Base-by-base conservation (phyloP, 805 yeast genomes). In the Metschnikowia corniflorae region DNA sequence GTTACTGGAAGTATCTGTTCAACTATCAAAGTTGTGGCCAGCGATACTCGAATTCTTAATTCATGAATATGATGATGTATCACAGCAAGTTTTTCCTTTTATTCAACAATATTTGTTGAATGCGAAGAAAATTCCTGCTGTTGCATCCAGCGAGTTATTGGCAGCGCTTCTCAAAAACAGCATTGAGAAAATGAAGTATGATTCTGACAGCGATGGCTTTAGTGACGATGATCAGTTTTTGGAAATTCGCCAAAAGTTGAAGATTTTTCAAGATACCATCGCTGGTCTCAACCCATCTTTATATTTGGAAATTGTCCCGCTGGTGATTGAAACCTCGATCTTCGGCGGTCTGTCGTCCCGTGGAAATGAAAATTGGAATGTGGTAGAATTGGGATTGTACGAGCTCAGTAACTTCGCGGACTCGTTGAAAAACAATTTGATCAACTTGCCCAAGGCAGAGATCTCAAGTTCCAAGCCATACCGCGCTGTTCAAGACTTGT, bases 11-110 rank as follows among this genome's bases (percentile, higher is more conserved):
- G 59, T 65, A 29, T 60, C 57, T 34, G 66, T 63, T 29, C 54
- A 53, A 18, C 65, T 86, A 14, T 57, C 79, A 19, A 75, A 76
- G 39, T 65, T 85, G 14, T 76, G 86, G 68, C 96, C 97, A 16
- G 68, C 79, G 20, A 68, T 84, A 6, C 71, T 91, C 40, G 71
- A 71, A 41, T 86, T 82, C 46, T 71, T 93, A 55, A 73, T 77
- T 20, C 83, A 87, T 57, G 95, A 82, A 45, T 88, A 82, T 54
- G 97, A 93, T 58, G 97, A 93, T 48, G 82, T 91, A 10, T 78
- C 94, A 1, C 70, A 74, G 25, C 95, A 86, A 57, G 83, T 87
- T 6, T 83, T 91, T 53, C 82, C 93, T 7, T 84, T 87, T 51
- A 65, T 93, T 30, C 77, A 85, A 25, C 84, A 79, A 35, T 88